Conservation (phyloP, 169 alveolate species). For the Neospora caninum region DNA sequence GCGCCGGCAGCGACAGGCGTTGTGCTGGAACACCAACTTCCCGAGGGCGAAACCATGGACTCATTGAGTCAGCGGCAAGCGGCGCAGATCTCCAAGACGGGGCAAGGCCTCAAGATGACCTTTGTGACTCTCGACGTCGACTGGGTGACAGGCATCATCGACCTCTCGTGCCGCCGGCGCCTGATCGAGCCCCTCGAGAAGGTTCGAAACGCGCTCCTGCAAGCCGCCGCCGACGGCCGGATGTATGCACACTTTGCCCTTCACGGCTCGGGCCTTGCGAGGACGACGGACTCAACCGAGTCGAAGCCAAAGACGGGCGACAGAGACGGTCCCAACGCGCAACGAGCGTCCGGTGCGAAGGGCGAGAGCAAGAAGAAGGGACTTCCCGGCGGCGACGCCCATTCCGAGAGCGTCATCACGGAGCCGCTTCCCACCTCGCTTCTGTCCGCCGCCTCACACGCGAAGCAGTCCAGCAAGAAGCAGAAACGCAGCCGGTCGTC, state of each 20-base stretch:
- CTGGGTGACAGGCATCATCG: slow-evolving; percentile 18
- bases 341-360: too few relatives aligned
- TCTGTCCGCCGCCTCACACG: not conserved
- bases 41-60: slow-evolving; percentile 41
- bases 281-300: not conserved
- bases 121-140: slow-evolving; percentile 34
- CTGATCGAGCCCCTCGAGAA: not conserved
- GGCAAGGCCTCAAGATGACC: not conserved
- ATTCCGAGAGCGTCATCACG: too few relatives aligned
- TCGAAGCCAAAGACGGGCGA: not conserved
- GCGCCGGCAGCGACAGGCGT: slow-evolving; percentile 12
- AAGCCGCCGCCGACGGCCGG: not conserved
- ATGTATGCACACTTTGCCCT: not conserved
- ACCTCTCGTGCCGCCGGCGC: slow-evolving; percentile 12
- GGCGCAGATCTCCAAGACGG: not conserved
- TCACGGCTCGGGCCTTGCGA: not conserved
- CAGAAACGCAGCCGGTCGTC: not conserved
- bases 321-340: too few relatives aligned
- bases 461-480: not conserved
- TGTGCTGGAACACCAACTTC: slow-evolving; percentile 42
- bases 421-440: not conserved
- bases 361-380: not conserved
- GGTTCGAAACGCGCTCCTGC: not conserved
- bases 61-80: not conserved
- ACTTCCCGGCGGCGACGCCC: too few relatives aligned